These are phyloP conservation scores for Talaromyces nanjingensis DNA, from an alignment of 495 filamentous ascomycete species.

Conservation along the genomic window DNA sequence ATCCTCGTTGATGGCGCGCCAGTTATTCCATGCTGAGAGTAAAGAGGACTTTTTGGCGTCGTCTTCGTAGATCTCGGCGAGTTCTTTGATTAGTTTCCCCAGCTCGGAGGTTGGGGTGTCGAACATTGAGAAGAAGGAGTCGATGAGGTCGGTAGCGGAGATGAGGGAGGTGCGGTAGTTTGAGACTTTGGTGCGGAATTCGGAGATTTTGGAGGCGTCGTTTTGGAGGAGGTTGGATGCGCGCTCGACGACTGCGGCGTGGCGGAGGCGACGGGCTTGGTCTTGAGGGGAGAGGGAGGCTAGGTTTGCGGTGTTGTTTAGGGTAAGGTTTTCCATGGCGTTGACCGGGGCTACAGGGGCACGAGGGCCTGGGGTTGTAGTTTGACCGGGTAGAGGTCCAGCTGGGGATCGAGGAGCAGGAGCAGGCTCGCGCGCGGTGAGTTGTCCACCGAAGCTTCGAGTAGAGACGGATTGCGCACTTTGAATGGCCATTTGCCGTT, in stretches of 20 bases:
- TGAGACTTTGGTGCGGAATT: conserved; percentile 74
- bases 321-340: conserved; percentile 32
- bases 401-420: conserved; percentile 32
- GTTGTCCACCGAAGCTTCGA: conserved; percentile 74
- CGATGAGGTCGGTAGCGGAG: conserved; percentile 67
- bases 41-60: conserved; percentile 62
- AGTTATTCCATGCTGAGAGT: conserved; percentile 82
- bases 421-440: conserved; percentile 46
- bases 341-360: conserved; percentile 31
- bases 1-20: conserved; percentile 93
- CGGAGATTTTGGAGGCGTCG: conserved; percentile 59
- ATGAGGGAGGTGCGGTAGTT: conserved; percentile 60
- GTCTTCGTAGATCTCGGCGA: conserved; percentile 89
- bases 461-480: conserved; percentile 71
- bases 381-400: background rate
- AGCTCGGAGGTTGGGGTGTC: conserved; percentile 71
- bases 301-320: conserved; percentile 20
- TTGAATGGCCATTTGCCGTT: conserved; percentile 86
- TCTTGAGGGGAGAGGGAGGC: conserved; percentile 57
- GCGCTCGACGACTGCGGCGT: conserved; percentile 72
- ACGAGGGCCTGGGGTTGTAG: conserved; percentile 30
- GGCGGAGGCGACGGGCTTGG: conserved; percentile 67
- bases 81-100: conserved; percentile 84
- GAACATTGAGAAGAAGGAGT: conserved; percentile 75
- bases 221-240: conserved; percentile 73